Evolutionary conservation across 108 stramenopile genomes (phyloP).

Genomic region (Mediolabrus comicus): DNA sequence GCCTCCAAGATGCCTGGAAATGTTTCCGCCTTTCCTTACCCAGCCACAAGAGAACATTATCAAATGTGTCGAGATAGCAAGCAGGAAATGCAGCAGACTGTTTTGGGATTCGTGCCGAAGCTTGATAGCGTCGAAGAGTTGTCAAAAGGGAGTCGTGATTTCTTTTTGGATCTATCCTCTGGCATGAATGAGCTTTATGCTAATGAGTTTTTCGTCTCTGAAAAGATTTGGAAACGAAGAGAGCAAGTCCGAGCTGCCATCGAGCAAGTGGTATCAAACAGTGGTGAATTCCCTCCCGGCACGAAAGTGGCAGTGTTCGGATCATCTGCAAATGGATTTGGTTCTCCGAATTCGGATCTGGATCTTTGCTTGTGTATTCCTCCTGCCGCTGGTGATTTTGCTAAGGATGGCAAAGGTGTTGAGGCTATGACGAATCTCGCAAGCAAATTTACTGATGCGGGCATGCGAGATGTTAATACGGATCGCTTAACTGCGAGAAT

Average conservation of each 20-base stretch:
- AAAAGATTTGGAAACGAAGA: constrained; percentile 57
- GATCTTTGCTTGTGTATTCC: constrained; percentile 87
- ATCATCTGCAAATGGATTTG: constrained; percentile 88
- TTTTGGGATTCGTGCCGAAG: constrained; percentile 72
- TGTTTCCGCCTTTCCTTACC: constrained; percentile 39
- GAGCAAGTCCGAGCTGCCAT: constrained; percentile 61
- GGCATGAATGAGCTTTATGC: constrained; percentile 57
- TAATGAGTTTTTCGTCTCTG: constrained; percentile 48
- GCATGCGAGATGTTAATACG: constrained; percentile 88
- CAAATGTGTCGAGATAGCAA: constrained; percentile 50
- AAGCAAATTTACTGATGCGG: constrained; percentile 54
- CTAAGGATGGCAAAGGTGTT: constrained; percentile 57
- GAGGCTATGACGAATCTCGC: constrained; percentile 78
- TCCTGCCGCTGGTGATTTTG: constrained; percentile 32
- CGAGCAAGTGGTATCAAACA: constrained; percentile 55
- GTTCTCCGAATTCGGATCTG: constrained; percentile 81
- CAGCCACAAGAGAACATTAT: constrained; percentile 48
- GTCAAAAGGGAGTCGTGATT: constrained; percentile 5
- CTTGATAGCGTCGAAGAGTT: constrained; percentile 31
- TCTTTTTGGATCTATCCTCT: constrained; percentile 64
- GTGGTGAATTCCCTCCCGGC: constrained; percentile 76
- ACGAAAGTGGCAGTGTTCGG: constrained; percentile 86
- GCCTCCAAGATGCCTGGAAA: constrained; percentile 8
- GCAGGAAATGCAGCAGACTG: constrained; percentile 62
- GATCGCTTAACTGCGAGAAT: constrained; percentile 93